Percentiles rank a stretch among this genome's conserved stretches.
Evolutionary conservation across 2,329 filamentous ascomycete species (phyloP).

Genomic region (Talaromyces amestolkiae): DNA sequence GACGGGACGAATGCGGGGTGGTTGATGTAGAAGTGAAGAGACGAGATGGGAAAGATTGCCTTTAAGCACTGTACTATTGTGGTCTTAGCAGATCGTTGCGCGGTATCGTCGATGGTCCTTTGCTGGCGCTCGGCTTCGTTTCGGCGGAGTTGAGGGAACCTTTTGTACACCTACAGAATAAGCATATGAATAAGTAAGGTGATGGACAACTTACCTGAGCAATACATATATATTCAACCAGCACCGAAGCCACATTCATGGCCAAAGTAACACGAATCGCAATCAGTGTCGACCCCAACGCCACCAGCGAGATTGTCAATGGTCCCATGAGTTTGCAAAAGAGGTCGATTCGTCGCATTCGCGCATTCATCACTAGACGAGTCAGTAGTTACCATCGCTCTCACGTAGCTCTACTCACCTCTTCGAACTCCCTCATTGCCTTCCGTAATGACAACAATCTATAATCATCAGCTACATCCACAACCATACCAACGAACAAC

Average conservation of each 20-base stretch:
- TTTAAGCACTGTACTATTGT: neutral
- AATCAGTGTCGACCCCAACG: slow-evolving; percentile 42
- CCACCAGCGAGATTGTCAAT: slow-evolving; percentile 50
- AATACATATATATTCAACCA: slow-evolving; percentile 43
- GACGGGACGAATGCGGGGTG: slow-evolving; percentile 45
- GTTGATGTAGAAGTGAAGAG: slow-evolving; percentile 25
- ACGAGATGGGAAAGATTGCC: slow-evolving; percentile 1
- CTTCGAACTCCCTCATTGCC: slow-evolving; percentile 5
- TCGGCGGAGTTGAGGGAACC: slow-evolving; percentile 4
- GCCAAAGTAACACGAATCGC: slow-evolving; percentile 49
- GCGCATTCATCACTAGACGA: slow-evolving; percentile 47
- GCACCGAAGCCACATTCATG: slow-evolving; percentile 44
- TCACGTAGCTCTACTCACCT: neutral
- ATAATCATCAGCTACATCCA: neutral
- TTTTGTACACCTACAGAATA: slow-evolving; percentile 7
- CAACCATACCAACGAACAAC: slow-evolving; percentile 1
- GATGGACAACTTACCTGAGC: slow-evolving; percentile 28
- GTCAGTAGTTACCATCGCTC: neutral
- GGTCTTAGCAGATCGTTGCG: neutral
- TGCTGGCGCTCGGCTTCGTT: neutral
- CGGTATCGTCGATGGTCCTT: neutral
- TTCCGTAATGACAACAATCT: slow-evolving; percentile 19
- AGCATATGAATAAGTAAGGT: neutral
- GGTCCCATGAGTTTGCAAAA: slow-evolving; percentile 57
- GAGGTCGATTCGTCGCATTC: slow-evolving; percentile 58